Evolutionary conservation across 371 early-diverging fungal species (phyloP), one percentile per base, ranked within the genome.

Genomic region (Amoeboaphelidium occidentale): DNA sequence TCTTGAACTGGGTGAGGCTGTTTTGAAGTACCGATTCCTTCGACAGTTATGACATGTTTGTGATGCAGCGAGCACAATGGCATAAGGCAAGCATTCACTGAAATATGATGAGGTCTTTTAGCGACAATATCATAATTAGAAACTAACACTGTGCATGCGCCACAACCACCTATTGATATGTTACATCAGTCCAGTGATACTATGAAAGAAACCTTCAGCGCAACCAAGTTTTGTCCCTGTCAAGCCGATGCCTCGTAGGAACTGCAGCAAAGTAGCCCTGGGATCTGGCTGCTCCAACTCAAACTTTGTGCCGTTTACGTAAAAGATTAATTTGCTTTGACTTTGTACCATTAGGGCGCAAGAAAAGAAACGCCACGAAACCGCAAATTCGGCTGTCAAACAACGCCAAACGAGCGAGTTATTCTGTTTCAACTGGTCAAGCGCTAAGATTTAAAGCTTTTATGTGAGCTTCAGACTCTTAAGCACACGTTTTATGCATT

Each of bases 221-320:
- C 80, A 79, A 25, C 82, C 82, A n/a, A 79, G 66, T 61, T 81
- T 81, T 32, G 79, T 75, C 23, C 82, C 80, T 2, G 80, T 79
- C 39, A 74, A 65, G 3, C 79, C 77, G 45, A 66, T 59, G 17
- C 64, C 55, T 42, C 82, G 72, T 50, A 81, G 60, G 56, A 72
- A 78, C 55, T 72, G 68, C 28, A 79, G 59, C 27, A 78, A 58
- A 22, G 78, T 76, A 50, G 59, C 63, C 21, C 32, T 23, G 12
- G 74, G 68, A 51, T 69, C 72, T 2, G 72, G 73, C 42, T 64
- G 60, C 22, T 60, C 56, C 21, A 73, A 43, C n/a, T 55, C 54
- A 25, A 70, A 61, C 46, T 58, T 62, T 24, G 59, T 58, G 25
- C 67, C 68, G 57, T 75, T 75, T 25, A 75, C 55, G 54, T 66